phyloP scores from a whole-genome alignment of 352 stramenopile species.

The Phytophthora vignae region DNA sequence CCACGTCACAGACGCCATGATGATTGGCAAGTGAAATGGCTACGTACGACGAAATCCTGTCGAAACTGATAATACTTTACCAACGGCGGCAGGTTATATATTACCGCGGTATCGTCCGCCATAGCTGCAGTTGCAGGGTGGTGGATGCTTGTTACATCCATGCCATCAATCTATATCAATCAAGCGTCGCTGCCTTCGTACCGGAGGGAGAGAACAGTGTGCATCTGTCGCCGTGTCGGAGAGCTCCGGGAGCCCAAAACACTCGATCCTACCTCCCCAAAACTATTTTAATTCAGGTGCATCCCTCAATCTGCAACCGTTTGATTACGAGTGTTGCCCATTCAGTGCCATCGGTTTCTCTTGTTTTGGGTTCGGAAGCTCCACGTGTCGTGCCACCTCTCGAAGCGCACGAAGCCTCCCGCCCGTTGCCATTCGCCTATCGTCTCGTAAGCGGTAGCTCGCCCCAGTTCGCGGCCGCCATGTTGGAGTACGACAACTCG shows the following conservation, averaged over 20 bases:
- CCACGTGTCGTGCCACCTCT: constrained; percentile 33
- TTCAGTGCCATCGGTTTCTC: background rate
- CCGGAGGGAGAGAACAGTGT: background rate
- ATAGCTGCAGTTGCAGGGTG: too few species aligned
- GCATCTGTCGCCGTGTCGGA: background rate
- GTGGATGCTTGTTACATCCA: background rate
- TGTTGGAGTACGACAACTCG: constrained; percentile 99
- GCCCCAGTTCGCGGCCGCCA: constrained; percentile 33
- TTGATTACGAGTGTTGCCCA: background rate
- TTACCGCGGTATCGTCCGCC: background rate
- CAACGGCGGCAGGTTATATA: background rate
- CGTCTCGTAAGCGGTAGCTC: background rate
- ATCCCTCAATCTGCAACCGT: constrained; percentile 4
- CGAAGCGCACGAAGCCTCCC: constrained; percentile 1
- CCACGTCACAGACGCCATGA: constrained; percentile 37
- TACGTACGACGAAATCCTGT: constrained; percentile 13
- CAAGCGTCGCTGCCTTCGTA: background rate
- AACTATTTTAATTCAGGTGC: background rate
- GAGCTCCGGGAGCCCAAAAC: constrained; percentile 6
- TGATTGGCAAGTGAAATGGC: constrained; percentile 20
- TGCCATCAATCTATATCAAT: background rate
- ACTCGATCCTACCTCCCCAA: background rate
- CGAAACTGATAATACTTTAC: constrained; percentile 8
- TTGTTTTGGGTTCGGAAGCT: constrained; percentile 23
- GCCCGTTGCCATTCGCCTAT: constrained; percentile 26